Conservation (phyloP, 2,329 filamentous ascomycete genomes). For the Septoria linicola region DNA sequence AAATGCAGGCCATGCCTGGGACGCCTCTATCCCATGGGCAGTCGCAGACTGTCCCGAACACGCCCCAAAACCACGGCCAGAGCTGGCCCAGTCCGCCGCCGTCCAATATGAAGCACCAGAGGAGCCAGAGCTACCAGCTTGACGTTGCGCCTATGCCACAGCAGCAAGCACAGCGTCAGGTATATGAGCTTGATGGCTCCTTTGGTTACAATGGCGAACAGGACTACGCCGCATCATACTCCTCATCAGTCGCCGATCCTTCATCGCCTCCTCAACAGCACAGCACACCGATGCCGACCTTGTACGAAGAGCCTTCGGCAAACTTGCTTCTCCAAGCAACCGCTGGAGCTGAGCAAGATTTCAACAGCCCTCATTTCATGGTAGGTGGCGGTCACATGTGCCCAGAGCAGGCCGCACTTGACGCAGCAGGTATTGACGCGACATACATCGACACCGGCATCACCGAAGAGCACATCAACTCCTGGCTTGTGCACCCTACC, state of each 20-base stretch:
- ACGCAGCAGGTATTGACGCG: conserved; percentile 49
- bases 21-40: conserved; percentile 35
- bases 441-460: conserved; percentile 79
- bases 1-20: conserved; percentile 30
- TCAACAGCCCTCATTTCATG: conserved; percentile 36
- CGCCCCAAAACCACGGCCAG: conserved; percentile 43
- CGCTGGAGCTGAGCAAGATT: conserved; percentile 33
- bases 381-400: conserved; percentile 35
- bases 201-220: conserved; percentile 41
- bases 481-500: conserved; percentile 50
- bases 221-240: conserved; percentile 50
- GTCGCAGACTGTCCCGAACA: conserved; percentile 53
- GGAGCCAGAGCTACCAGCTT: conserved; percentile 46
- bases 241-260: conserved; percentile 50
- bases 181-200: conserved; percentile 40
- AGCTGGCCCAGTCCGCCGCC: conserved; percentile 39
- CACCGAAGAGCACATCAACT: conserved; percentile 69
- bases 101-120: conserved; percentile 33
- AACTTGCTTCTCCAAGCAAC: conserved; percentile 33
- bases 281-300: conserved; percentile 40
- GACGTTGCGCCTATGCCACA: conserved; percentile 57
- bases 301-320: conserved; percentile 37
- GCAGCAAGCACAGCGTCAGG: conserved; percentile 21
- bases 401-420: conserved; percentile 45
- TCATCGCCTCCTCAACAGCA: conserved; percentile 44